Evolutionary conservation across 768 basidiomycete genomes (phyloP).

Genomic region (Suillus plorans): DNA sequence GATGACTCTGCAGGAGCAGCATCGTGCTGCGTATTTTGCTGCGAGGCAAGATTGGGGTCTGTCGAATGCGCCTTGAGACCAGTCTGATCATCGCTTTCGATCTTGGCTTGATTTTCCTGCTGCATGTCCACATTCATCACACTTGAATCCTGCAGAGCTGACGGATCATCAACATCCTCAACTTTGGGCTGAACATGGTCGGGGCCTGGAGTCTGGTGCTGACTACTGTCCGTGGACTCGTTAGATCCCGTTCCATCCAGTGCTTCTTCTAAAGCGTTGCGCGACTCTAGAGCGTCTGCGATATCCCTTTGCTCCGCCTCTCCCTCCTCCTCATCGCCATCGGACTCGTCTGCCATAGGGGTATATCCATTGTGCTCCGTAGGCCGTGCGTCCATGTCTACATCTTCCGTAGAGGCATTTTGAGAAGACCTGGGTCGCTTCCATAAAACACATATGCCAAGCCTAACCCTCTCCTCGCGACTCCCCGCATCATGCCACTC

Average conservation of each 20-base stretch:
- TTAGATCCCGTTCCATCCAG: constrained; percentile 40
- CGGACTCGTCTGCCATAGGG: constrained; percentile 39
- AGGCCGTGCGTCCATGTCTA: constrained; percentile 30
- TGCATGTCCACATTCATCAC: constrained; percentile 39
- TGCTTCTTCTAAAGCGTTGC: constrained; percentile 55
- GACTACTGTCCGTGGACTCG: constrained; percentile 36
- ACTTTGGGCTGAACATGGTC: constrained; percentile 43
- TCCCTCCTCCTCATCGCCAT: constrained; percentile 59
- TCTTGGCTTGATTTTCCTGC: constrained; percentile 23
- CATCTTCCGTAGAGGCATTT: constrained; percentile 27
- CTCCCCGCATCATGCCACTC: constrained; percentile 82
- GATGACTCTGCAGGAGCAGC: constrained; percentile 14
- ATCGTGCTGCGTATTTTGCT: constrained; percentile 40
- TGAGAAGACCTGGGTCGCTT: constrained; percentile 47
- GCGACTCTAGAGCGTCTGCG: constrained; percentile 60
- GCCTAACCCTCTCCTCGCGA: constrained; percentile 59
- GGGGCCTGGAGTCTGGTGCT: constrained; percentile 28
- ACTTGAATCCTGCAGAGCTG: constrained; percentile 32
- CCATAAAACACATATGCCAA: constrained; percentile 72
- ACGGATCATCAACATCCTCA: constrained; percentile 59
- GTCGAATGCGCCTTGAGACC: constrained; percentile 57
- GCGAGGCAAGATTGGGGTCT: constrained; percentile 51
- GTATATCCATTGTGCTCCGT: constrained; percentile 10
- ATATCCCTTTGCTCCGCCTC: constrained; percentile 54
- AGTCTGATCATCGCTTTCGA: constrained; percentile 22